Base-by-base conservation (phyloP, 2,329 filamentous ascomycete genomes). In the Alternaria brassicicola region DNA sequence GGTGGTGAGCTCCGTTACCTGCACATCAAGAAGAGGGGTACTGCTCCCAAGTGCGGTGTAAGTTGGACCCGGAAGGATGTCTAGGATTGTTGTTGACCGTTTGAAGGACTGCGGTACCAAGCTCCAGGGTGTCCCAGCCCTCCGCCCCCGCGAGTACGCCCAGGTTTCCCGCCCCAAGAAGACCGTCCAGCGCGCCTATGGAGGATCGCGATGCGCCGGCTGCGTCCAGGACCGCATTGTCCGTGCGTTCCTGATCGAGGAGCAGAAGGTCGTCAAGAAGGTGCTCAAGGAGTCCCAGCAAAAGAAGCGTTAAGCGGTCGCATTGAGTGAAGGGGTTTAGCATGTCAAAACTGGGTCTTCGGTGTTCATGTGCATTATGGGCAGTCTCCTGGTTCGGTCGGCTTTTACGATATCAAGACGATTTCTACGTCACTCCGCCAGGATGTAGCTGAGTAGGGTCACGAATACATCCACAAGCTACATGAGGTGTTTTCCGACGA, bases 201-300 rank as follows among this genome's bases (percentile, higher is more conserved):
- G 95, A 82, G 95, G 95, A 79, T 97, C 93, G 78, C 92, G 95
- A 88, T 99, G 95, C 87, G 93, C 91, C 80, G 95, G 92, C 88
- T 99, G 95, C 83, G 95, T 99, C 75, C 93, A 94, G 83, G 95
- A 99, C 86, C 91, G 95, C 76, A 92, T 99, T 74, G 92, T 97
- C 75, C 92, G 95, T 76, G 95, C 95, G 68, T 99, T 99, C 90
- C 85, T 99, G 82, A 98, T 99, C 72, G 96, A 99, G 87, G 95
- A 99, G 89, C 95, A 99, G 88, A 99, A 99, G 92, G 98, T 99
- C 77, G 95, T 99, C 84, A 99, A 99, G 93, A 99, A 99, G 92
- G 95, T 99, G 78, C 88, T 98, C 81, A 97, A 97, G 91, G 94
- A 98, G 88, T 88, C 86, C 67, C 92, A 96, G 85, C 90, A 92